A percentile compares a stretch with the other conserved stretches of the same genome.
These are phyloP conservation scores for Pseudogymnoascus sp. DNA, from an alignment of 2,329 filamentous ascomycete species.

Conservation along the genomic window DNA sequence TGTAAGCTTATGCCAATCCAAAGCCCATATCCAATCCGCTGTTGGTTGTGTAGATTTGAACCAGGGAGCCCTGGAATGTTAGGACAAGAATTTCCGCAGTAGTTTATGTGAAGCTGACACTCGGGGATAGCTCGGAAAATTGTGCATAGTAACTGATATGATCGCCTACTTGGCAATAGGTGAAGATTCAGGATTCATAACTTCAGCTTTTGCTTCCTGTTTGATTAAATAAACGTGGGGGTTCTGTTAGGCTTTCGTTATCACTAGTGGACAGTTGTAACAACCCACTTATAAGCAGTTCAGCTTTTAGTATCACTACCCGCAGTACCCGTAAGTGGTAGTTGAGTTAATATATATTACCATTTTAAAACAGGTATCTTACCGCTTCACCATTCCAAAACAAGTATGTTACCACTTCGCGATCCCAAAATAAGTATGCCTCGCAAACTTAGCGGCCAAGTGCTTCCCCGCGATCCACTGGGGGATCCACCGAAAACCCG, in stretches of 20 bases:
- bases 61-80: not conserved
- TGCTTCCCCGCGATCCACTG: not conserved
- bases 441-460: not conserved
- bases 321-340: not conserved
- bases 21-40: slow-evolving; percentile 16
- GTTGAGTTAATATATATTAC: not conserved
- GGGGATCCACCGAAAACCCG: not conserved
- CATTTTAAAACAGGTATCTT: not conserved
- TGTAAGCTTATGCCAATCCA: slow-evolving; percentile 26
- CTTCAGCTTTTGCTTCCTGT: not conserved
- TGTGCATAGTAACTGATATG: not conserved
- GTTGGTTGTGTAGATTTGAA: not conserved
- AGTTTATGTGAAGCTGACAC: not conserved
- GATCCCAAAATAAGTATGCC: not conserved
- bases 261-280: not conserved
- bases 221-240: not conserved
- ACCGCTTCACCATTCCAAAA: not conserved
- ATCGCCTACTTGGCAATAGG: not conserved
- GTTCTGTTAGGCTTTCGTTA: not conserved
- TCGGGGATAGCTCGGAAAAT: not conserved
- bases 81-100: not conserved
- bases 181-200: not conserved
- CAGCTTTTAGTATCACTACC: not conserved
- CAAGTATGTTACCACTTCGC: not conserved
- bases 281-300: not conserved